Conservation (phyloP, 306 rosid genomes). For the Lablab purpureus region DNA sequence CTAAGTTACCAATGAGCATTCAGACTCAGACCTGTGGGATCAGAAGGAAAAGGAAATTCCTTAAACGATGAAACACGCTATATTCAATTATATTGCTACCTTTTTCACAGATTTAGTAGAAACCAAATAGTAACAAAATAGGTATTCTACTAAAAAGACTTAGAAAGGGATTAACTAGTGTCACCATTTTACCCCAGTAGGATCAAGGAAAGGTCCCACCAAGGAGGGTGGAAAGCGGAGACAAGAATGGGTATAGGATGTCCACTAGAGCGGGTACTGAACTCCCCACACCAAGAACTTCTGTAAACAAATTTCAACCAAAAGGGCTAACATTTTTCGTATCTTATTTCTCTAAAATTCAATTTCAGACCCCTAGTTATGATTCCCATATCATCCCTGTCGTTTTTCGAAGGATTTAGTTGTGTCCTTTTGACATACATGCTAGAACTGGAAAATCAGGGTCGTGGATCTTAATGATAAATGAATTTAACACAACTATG, state of each 20-base stretch:
- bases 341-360: not conserved
- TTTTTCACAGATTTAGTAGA: not conserved
- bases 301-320: not conserved
- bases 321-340: not conserved
- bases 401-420: not conserved
- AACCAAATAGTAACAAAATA: conserved; percentile 10
- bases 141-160: not conserved
- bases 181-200: not conserved
- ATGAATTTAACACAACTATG: conserved; percentile 4
- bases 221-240: not conserved
- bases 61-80: conserved; percentile 28
- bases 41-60: conserved; percentile 25
- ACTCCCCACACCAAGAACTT: not conserved
- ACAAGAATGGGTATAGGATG: not conserved
- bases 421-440: not conserved
- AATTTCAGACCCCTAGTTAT: not conserved
- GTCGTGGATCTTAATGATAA: not conserved
- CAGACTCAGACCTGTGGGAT: conserved; percentile 24
- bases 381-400: not conserved
- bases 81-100: conserved; percentile 5
- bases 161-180: not conserved
- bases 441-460: not conserved
- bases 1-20: conserved; percentile 8
- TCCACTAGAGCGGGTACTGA: not conserved
- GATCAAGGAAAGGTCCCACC: not conserved